Evolutionary conservation across 2,329 filamentous ascomycete genomes (phyloP).

Genomic region (Sphaerostilbella broomeana): DNA sequence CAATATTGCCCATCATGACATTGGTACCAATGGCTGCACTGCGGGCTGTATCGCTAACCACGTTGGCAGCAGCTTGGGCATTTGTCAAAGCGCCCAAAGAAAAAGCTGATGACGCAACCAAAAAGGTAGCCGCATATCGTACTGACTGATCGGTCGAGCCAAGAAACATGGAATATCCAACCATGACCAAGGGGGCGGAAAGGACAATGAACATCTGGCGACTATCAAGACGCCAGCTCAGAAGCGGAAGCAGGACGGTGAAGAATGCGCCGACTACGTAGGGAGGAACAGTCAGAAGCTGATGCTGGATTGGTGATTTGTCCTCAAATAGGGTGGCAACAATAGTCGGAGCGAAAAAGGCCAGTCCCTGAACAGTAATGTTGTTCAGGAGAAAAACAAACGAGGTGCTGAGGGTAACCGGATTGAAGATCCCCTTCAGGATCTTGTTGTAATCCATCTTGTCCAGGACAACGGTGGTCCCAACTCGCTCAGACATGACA

Average conservation of each 20-base stretch:
- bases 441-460: slow-evolving; percentile 54
- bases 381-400: slow-evolving; percentile 60
- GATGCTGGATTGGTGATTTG: slow-evolving; percentile 50
- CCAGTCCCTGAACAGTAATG: slow-evolving; percentile 64
- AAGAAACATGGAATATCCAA: slow-evolving; percentile 65
- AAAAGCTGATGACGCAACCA: slow-evolving; percentile 60
- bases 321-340: slow-evolving; percentile 60
- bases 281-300: slow-evolving; percentile 64
- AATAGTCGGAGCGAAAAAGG: slow-evolving; percentile 65
- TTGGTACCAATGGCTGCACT: slow-evolving; percentile 59
- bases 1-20: slow-evolving; percentile 67
- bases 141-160: slow-evolving; percentile 44
- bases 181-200: slow-evolving; percentile 57
- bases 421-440: slow-evolving; percentile 55
- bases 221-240: slow-evolving; percentile 54
- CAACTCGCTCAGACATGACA: slow-evolving; percentile 62
- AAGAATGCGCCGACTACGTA: slow-evolving; percentile 65
- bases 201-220: slow-evolving; percentile 56
- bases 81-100: slow-evolving; percentile 58
- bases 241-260: slow-evolving; percentile 52
- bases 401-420: slow-evolving; percentile 50
- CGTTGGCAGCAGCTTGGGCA: slow-evolving; percentile 62
- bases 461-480: slow-evolving; percentile 56
- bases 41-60: slow-evolving; percentile 63
- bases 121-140: slow-evolving; percentile 64